Base-by-base conservation (phyloP, 2,329 filamentous ascomycete species). In the Xylariales sp. region DNA sequence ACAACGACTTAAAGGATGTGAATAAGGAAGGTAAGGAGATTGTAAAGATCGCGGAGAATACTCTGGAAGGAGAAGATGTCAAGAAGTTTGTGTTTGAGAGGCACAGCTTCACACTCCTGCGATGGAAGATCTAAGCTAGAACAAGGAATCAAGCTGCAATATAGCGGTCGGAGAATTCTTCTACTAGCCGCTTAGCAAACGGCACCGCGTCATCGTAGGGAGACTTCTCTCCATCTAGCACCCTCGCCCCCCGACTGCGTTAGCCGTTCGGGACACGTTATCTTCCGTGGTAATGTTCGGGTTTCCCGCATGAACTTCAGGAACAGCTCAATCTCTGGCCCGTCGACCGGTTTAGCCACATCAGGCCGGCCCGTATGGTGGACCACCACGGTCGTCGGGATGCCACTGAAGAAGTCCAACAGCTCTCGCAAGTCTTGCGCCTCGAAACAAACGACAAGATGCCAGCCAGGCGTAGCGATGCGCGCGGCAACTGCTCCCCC, bases 81-180 rank as follows among this genome's bases (percentile, higher is more conserved):
- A 40, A 40, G 38, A 59, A 64, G 31, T 88, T 77, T 54, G 74
- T 64, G 2, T 90, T 90, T 61, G 69, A 72, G 1, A 87, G 80
- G 66, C 78, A 84, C 57, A 86, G 82, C 3, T 71, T 89, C 34
- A 87, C 82, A 3, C 63, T 89, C 62, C 58, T 89, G 52, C 68
- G 73, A 38, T 76, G 71, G 62, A 61, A 63, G 44, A 47, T 51
- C 28, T 49, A 43, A 38, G n/a, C n/a, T n/a, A n/a, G n/a, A n/a
- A n/a, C n/a, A n/a, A n/a, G n/a, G n/a, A n/a, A n/a, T n/a, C n/a
- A n/a, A n/a, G n/a, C n/a, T n/a, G n/a, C n/a, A n/a, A n/a, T n/a
- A n/a, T n/a, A n/a, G n/a, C 32, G 32, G 16, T 35, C 32, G 6
- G 14, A 11, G n/a, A 35, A 35, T n/a, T 35, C 32, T n/a, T 35